Percentiles rank a stretch among this genome's conserved stretches.
These are phyloP conservation scores for Suillus lakei DNA, from an alignment of 768 basidiomycete genomes.

Conservation along the genomic window DNA sequence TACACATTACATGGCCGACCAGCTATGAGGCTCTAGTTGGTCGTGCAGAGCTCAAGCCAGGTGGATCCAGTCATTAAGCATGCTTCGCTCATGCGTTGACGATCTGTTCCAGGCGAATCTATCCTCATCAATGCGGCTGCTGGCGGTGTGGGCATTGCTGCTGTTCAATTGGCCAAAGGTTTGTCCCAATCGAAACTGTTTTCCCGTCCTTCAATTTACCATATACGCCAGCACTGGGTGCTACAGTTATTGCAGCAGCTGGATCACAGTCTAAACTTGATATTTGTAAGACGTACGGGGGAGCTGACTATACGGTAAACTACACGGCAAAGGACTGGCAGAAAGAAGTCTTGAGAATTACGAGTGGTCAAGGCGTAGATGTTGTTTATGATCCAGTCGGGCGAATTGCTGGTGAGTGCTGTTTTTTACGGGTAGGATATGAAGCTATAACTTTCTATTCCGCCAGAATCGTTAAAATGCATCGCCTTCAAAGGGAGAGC, in stretches of 20 bases:
- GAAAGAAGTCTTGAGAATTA: slow-evolving; percentile 84
- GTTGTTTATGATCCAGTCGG: slow-evolving; percentile 90
- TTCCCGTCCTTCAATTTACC: background rate
- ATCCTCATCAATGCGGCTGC: slow-evolving; percentile 95
- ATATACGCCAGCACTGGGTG: slow-evolving; percentile 69
- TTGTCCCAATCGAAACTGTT: slow-evolving; percentile 11
- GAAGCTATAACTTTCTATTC: background rate
- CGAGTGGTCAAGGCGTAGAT: slow-evolving; percentile 83
- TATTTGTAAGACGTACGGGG: slow-evolving; percentile 73
- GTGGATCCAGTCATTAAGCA: slow-evolving; percentile 39
- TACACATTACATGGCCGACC: slow-evolving; percentile 92
- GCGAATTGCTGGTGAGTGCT: slow-evolving; percentile 60
- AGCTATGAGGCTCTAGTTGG: slow-evolving; percentile 91
- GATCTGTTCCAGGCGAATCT: slow-evolving; percentile 69
- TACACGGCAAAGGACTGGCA: slow-evolving; percentile 87
- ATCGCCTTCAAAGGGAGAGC: slow-evolving; percentile 94
- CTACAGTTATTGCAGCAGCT: slow-evolving; percentile 93
- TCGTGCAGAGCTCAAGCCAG: slow-evolving; percentile 78
- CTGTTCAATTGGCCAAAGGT: slow-evolving; percentile 95
- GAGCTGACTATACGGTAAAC: slow-evolving; percentile 83
- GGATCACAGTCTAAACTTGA: slow-evolving; percentile 80
- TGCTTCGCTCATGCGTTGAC: slow-evolving; percentile 1
- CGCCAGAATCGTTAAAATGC: slow-evolving; percentile 82
- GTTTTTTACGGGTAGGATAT: background rate
- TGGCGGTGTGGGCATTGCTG: slow-evolving; percentile 92